Evolutionary conservation across 2,329 filamentous ascomycete species (phyloP), one percentile per base, ranked within the genome.

Genomic region (Truncatella angustata): DNA sequence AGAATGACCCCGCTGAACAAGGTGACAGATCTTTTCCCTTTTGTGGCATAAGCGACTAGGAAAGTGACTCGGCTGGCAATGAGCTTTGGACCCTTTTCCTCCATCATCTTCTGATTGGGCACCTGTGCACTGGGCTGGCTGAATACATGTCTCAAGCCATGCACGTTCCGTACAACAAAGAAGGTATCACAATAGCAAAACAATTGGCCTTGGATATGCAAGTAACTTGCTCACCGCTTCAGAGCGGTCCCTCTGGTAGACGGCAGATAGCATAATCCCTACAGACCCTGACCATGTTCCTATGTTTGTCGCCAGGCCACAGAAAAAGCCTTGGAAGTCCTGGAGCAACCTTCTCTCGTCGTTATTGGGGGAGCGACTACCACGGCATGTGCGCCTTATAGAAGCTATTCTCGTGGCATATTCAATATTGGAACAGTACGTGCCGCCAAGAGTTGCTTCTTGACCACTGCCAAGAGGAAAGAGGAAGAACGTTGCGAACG

Each of bases 181-280:
- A 20, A 47, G 18, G 44, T 47, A 35, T 47, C 44, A 47, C 44
- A 47, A 28, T 34, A 35, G 30, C 32, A 28, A 49, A 28, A 21
- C 14, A 36, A 34, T 23, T 28, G 24, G 18, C 14, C 24, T 34
- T 36, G 45, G 32, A 11, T 20, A 49, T 49, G 34, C 45, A 35
- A 39, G 45, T 34, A 36, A 49, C 37, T 37, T 39, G 45, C 34
- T 49, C 45, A 49, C 45, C 45, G 45, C 45, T 37, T 34, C 30
- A 14, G 24, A 16, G 12, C 23, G 14, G 24, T 36, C 34, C 16
- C 11, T 14, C 9, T 35, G 32, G 18, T 3, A 23, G 21, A 37
- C 45, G 20, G 45, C 32, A 21, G 14, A 20, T 18, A 34, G 32
- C 45, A 37, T 20, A 14, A 49, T 28, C 45, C 16, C 21, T 35